phyloP scores from a whole-genome alignment of 192 early-diverging fungal genomes.

The Bifiguratus adelaidae region DNA sequence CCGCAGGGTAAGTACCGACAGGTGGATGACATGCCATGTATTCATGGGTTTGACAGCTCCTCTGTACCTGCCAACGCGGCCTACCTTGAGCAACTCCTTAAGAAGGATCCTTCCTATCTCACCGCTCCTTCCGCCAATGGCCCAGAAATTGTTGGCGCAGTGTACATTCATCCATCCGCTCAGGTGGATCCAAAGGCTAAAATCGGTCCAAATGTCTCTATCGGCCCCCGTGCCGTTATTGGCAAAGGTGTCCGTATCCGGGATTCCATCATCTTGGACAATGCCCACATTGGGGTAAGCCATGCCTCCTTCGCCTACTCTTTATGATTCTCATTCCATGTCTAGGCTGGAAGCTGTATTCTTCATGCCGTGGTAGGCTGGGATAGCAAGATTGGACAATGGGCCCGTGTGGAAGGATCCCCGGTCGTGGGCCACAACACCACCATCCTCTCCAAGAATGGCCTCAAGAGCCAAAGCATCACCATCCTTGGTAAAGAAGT shows the following conservation, averaged over 20 bases:
- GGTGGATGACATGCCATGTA: neutral
- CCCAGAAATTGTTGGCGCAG: conserved; percentile 79
- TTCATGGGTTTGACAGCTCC: conserved; percentile 37
- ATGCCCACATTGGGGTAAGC: conserved; percentile 63
- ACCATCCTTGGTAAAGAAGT: conserved; percentile 93
- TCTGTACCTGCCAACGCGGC: conserved; percentile 89
- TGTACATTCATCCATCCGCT: conserved; percentile 92
- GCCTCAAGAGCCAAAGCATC: conserved; percentile 85
- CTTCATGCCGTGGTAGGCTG: conserved; percentile 87
- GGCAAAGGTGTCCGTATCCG: conserved; percentile 89
- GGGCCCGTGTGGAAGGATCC: conserved; percentile 90
- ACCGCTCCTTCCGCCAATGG: conserved; percentile 39
- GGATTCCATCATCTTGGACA: conserved; percentile 90
- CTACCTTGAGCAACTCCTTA: conserved; percentile 78
- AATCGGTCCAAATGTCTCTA: conserved; percentile 90
- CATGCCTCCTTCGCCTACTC: neutral
- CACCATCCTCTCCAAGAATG: conserved; percentile 71
- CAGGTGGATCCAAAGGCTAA: conserved; percentile 86
- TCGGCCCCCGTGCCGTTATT: conserved; percentile 81
- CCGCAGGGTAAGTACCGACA: conserved; percentile 46
- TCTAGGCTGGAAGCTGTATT: conserved; percentile 76
- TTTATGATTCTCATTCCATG: neutral
- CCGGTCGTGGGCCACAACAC: conserved; percentile 53
- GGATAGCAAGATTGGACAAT: conserved; percentile 87
- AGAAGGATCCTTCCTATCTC: conserved; percentile 48